Evolutionary conservation across 768 basidiomycete species (phyloP), one percentile per base, ranked within the genome.

Genomic region (Dentipellis sp.): DNA sequence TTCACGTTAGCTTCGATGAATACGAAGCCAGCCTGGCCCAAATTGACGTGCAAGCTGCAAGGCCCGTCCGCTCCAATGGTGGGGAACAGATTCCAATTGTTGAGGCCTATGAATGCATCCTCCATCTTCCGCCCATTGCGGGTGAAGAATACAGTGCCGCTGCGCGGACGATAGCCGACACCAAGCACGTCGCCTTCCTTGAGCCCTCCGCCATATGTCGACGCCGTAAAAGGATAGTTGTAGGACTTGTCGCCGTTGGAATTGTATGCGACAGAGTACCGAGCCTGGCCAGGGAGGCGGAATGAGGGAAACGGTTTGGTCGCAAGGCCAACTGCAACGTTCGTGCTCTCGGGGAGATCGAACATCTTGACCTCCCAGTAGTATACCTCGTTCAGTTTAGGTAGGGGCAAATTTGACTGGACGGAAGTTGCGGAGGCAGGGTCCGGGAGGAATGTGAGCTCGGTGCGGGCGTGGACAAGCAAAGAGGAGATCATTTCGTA

Each of bases 331-430:
- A 98, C 82, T 36, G 92, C 84, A n/a, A 97, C 87, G 47, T 79
- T 89, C 9, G 94, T 98, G 2, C 80, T 75, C 58, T 81, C 76
- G 11, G 94, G 93, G 54, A 97, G 86, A 72, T 99, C 97, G 67
- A 94, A 98, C 89, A 98, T 91, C 74, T 99, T 99, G 59, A 93
- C 89, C 68, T 99, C 97, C 91, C 91, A 99, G 68, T 99, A 99
- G 68, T 99, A 99, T 11, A 97, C 94, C 69, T 98, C 97, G 72
- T 99, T 99, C 51, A 98, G 77, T 67, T 97, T 97, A 11, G 97
- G 97, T 3, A 99, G 75, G 2, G 97, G 97, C 10, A 99, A 77
- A 68, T 98, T 99, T 51, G 93, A 95, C 74, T 97, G 92, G 10
- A 99, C 97, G 58, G 82, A 91, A 11, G 95, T 94, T 2, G 91